Base-by-base conservation (phyloP, 805 yeast genomes). In the Yarrowia osloensis region DNA sequence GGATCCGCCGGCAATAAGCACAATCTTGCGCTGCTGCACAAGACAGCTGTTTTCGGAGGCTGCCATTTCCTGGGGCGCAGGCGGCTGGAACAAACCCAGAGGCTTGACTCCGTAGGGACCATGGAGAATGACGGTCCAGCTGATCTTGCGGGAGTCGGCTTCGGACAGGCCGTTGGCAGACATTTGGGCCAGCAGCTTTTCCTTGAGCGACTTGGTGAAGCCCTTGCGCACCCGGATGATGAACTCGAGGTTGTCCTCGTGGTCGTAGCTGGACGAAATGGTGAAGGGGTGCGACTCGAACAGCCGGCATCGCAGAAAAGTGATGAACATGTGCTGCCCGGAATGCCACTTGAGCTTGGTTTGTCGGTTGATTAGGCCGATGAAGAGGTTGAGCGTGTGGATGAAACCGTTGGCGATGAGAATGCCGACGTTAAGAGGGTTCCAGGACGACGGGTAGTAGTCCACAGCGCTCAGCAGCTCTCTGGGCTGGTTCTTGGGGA, bases 1-100 rank as follows among this genome's bases (percentile, higher is more conserved):
- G 11, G 77, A 74, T 12, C 77, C 77, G n/a, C 77, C 77, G 22
- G 77, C 71, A 29, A 74, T 70, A 17, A 74, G 72, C 46, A 74
- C 67, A 35, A 74, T 70, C 66, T 69, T 67, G 61, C 70, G 72
- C 63, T 62, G 69, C 24, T 33, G 69, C 39, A 69, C 57, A 67
- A 50, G 72, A 69, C 47, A 70, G 54, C 68, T 66, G 70, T 59
- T 68, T 69, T 19, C 68, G 62, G 66, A 2, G 2, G 17, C 24
- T 28, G 50, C 29, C 3, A 29, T 22, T 26, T 49, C 44, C 31
- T 62, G 55, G 6, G 35, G 33, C 11, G 49, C 28, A 42, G 49
- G 50, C 29, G 59, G 59, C 22, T 52, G 28, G 17, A 68, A 68
- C 54, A 55, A 33, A 21, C 67, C 68, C 28, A 66, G 50, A 11